Percentiles rank a stretch among this genome's conserved stretches.
phyloP scores from a whole-genome alignment of 257 asterid species.

The Solanum virginianum region DNA sequence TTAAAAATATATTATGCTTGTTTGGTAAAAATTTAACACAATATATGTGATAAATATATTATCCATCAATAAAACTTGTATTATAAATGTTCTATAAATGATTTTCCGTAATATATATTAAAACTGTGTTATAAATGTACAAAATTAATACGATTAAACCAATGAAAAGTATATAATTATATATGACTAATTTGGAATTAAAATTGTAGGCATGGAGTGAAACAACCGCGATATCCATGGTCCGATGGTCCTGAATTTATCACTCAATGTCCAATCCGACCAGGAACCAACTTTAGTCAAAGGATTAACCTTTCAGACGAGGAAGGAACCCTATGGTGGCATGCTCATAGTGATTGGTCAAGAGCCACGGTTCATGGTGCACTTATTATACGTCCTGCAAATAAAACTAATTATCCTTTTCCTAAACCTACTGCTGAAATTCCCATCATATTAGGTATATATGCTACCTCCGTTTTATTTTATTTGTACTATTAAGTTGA shows the following conservation, averaged over 20 bases:
- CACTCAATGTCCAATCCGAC: slow-evolving; percentile 19
- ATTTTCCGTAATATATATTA: too few relatives aligned
- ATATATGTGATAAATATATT: too few relatives aligned
- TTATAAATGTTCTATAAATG: too few relatives aligned
- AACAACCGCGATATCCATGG: slow-evolving; percentile 21
- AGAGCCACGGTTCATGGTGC: slow-evolving; percentile 17
- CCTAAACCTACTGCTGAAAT: slow-evolving; percentile 1
- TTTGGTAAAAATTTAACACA: too few relatives aligned
- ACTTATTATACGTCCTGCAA: slow-evolving; percentile 2
- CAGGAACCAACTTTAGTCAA: slow-evolving; percentile 10
- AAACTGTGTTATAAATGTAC: too few relatives aligned
- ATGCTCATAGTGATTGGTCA: slow-evolving; percentile 25
- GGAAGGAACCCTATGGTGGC: slow-evolving; percentile 26
- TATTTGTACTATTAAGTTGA: not conserved
- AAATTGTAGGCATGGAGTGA: slow-evolving; percentile 17
- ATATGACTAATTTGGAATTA: too few relatives aligned
- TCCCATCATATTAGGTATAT: slow-evolving; percentile 4
- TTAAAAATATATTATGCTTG: too few relatives aligned
- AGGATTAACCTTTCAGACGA: slow-evolving; percentile 7
- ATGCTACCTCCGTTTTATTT: not conserved
- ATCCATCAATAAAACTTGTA: too few relatives aligned
- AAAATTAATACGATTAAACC: too few relatives aligned
- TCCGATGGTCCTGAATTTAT: slow-evolving; percentile 23
- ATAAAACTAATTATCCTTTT: not conserved
- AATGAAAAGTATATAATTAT: too few relatives aligned